Evolutionary conservation across 75 land plant genomes (phyloP).

Genomic region (Azolla pinnata): DNA sequence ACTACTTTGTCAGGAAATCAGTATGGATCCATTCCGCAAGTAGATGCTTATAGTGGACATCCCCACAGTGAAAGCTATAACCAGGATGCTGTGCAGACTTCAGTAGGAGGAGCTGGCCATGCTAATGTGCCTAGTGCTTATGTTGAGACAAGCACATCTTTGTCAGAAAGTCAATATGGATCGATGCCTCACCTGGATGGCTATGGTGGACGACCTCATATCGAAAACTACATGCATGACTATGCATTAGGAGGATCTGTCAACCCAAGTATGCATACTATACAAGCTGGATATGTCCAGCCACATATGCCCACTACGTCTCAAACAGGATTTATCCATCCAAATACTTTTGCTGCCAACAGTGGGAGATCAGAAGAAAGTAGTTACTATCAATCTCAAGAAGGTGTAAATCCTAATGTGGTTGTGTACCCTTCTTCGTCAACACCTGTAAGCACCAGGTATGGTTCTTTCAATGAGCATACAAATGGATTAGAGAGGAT

Average conservation of each 20-base stretch:
- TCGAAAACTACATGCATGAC: no score
- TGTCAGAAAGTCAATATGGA: no score
- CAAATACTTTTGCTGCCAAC: not conserved
- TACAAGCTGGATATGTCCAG: no score
- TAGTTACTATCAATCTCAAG: slow-evolving; percentile 31
- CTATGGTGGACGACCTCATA: no score
- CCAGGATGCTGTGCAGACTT: no score
- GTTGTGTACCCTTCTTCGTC: slow-evolving; percentile 23
- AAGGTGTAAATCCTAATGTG: slow-evolving; percentile 11
- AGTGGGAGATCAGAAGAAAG: slow-evolving; percentile 9
- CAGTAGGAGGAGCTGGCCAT: no score
- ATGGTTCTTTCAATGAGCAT: slow-evolving; percentile 9
- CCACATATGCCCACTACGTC: no score
- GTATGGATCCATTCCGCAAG: slow-evolving; percentile 24
- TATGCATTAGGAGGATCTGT: no score
- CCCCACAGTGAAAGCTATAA: not conserved
- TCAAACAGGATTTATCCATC: not conserved
- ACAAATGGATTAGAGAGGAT: slow-evolving; percentile 5
- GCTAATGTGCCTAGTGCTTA: not conserved
- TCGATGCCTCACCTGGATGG: no score
- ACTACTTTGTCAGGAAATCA: no score
- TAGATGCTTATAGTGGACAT: not conserved
- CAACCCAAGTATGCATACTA: no score
- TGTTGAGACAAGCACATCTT: not conserved
- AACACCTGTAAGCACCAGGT: slow-evolving; percentile 16